Conservation (phyloP, 331 rosid species). For the Telfairia occidentalis region DNA sequence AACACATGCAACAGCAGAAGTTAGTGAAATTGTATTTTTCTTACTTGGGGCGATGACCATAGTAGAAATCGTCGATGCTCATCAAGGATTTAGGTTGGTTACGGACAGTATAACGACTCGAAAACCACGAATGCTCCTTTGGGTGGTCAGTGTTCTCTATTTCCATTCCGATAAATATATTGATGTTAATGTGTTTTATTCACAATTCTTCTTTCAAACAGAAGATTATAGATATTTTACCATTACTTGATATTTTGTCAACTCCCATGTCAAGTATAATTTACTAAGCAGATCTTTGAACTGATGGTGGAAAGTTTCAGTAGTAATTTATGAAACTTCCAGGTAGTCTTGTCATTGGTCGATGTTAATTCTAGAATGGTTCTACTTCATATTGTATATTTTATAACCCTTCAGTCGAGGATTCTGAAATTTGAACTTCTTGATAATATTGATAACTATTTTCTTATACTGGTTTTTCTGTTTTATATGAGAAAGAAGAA, state of each 20-base stretch:
- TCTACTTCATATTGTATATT: not conserved
- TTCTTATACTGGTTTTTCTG: not conserved
- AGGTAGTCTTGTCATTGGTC: too few species aligned
- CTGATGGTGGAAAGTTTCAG: not conserved
- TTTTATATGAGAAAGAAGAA: not conserved
- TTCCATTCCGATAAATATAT: not conserved
- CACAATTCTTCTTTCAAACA: not conserved
- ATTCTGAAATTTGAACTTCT: too few species aligned
- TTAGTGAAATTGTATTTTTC: slow-evolving; percentile 92
- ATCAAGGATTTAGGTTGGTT: slow-evolving; percentile 96
- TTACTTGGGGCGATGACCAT: slow-evolving; percentile 97
- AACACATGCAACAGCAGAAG: slow-evolving; percentile 84
- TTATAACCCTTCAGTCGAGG: not conserved
- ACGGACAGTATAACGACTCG: slow-evolving; percentile 86
- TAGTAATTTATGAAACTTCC: too few species aligned
- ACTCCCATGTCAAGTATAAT: not conserved
- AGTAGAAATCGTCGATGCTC: slow-evolving; percentile 84
- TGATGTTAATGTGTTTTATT: not conserved
- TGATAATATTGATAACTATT: too few species aligned
- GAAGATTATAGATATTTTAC: not conserved
- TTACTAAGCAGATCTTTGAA: not conserved
- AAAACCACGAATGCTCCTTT: slow-evolving; percentile 75
- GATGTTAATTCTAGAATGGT: not conserved
- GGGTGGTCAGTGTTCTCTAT: slow-evolving; percentile 66
- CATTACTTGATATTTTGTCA: not conserved